Evolutionary conservation across 805 yeast species (phyloP).

Genomic region (Komagataella kurtzmanii): DNA sequence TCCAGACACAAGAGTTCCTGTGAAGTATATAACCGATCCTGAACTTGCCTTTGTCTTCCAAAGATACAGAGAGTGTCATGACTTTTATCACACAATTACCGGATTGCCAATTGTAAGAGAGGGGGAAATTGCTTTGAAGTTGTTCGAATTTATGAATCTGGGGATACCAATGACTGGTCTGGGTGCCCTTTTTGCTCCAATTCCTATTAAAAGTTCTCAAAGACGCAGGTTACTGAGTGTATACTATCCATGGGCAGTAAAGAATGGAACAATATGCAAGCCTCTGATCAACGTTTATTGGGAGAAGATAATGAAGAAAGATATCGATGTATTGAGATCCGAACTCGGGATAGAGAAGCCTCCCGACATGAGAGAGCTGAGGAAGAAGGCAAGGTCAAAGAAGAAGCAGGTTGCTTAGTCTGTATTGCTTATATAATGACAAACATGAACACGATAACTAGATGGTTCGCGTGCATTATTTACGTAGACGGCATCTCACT

Average conservation of each 20-base stretch:
- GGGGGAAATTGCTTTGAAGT: conserved; percentile 93
- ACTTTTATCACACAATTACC: conserved; percentile 86
- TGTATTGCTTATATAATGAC: not conserved
- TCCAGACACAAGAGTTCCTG: conserved; percentile 88
- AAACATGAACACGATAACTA: not conserved
- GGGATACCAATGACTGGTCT: conserved; percentile 94
- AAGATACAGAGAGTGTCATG: conserved; percentile 93
- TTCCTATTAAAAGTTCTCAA: conserved; percentile 52
- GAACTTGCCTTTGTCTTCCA: conserved; percentile 89
- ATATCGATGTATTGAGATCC: conserved; percentile 56
- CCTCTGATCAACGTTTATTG: conserved; percentile 83
- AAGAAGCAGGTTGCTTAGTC: not conserved
- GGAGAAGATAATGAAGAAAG: conserved; percentile 70
- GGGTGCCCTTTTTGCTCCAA: conserved; percentile 84
- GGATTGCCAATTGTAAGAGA: conserved; percentile 85
- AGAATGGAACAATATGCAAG: conserved; percentile 57
- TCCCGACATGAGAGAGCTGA: conserved; percentile 59
- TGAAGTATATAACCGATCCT: conserved; percentile 76
- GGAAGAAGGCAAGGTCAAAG: conserved; percentile 19
- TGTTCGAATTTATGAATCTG: conserved; percentile 82
- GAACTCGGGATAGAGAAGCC: conserved; percentile 69
- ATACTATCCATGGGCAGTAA: conserved; percentile 81
- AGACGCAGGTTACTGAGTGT: conserved; percentile 49
- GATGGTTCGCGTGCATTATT: not conserved
- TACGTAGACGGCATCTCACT: not conserved